Conservation (phyloP, 2,329 filamentous ascomycete genomes). For the Ophiostoma angusticollis region DNA sequence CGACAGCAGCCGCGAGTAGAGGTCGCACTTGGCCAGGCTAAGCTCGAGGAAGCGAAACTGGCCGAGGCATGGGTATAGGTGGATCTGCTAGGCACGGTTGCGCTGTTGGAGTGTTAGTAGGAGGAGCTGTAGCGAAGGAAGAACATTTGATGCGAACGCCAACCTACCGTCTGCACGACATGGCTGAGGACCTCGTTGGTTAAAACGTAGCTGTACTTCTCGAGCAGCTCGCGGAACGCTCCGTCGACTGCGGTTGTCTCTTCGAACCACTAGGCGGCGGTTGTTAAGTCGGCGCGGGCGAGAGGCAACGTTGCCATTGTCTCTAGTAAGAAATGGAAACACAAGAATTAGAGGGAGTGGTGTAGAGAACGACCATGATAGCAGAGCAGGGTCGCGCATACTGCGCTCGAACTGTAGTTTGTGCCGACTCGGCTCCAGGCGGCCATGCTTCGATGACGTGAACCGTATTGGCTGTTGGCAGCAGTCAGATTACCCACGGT, state of each 20-base stretch:
- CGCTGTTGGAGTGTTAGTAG: too few species aligned
- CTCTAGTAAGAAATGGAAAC: too few species aligned
- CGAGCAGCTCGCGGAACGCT: conserved; percentile 5
- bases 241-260: conserved; percentile 4
- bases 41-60: conserved; percentile 30
- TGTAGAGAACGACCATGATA: too few species aligned
- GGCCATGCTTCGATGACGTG: too few species aligned
- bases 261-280: conserved; percentile 7
- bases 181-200: conserved; percentile 9
- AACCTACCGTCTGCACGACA: conserved; percentile 12
- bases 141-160: too few species aligned
- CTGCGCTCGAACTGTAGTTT: too few species aligned
- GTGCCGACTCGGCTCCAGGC: too few species aligned
- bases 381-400: too few species aligned
- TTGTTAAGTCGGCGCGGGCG: conserved; percentile 2
- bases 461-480: too few species aligned
- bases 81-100: conserved; percentile 16
- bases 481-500: too few species aligned
- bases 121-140: too few species aligned
- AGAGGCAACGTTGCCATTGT: conserved; percentile 1
- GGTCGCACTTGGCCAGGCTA: conserved; percentile 20
- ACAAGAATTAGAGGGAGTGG: too few species aligned
- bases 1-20: conserved; percentile 19
- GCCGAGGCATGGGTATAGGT: conserved; percentile 31
- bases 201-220: conserved; percentile 12